Evolutionary conservation across 805 yeast species (phyloP), one percentile per base, ranked within the genome.

Genomic region (Lipomyces yamadae): DNA sequence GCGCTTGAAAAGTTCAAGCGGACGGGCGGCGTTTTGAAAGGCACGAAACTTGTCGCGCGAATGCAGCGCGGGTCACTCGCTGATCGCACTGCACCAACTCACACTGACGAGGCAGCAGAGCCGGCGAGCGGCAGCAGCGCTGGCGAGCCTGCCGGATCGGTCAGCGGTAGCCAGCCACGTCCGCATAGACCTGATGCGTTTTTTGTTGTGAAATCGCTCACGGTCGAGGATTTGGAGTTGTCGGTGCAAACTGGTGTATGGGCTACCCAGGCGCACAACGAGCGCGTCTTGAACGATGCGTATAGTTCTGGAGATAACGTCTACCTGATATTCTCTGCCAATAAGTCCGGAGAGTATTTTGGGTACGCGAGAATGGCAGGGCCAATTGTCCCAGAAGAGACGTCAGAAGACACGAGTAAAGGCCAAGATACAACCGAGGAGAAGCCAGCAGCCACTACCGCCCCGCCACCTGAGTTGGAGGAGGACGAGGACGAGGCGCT

Each of bases 251-350:
- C 73, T 6, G 77, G 78, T 32, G 66, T 70, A 48, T 80, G 82
- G 82, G 75, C 80, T 3, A 80, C 83, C 34, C 82, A 80, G 72
- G 69, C 77, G 10, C 81, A 81, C 65, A 80, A 80, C 68, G 76
- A 75, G 55, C 75, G 67, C n/a, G 72, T 73, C 60, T 74, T 80
- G 70, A 79, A 80, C 68, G 67, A 72, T 32, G 82, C 82, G 4
- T 80, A 77, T 69, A 60, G 62, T 37, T 62, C 68, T 7, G 68
- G 76, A 33, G 76, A 77, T 50, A 74, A 76, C 64, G 81, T 79
- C 24, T 79, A 78, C 61, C 65, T 80, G 33, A 75, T 81, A 30
- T 80, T 80, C 64, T 78, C 81, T 3, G 82, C 81, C 30, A 80
- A 80, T 69, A 72, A 80, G 29, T 77, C 81, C 4, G 79, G 81